These are phyloP conservation scores for Acacia melanoxylon DNA, from an alignment of 306 rosid genomes.

Conservation along the genomic window DNA sequence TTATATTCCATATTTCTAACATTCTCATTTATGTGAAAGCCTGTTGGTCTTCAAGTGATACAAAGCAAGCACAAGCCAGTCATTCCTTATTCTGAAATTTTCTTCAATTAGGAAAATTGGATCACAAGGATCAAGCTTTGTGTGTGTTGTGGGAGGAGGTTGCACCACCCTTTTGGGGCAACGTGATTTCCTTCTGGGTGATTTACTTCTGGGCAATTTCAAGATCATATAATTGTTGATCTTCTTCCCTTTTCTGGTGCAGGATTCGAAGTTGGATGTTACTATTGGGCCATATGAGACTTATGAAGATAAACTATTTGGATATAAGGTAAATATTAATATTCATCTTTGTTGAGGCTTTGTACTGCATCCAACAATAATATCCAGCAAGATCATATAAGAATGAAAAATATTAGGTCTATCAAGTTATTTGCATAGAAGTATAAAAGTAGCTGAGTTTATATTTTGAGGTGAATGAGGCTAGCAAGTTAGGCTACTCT, in stretches of 20 bases:
- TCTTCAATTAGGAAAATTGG: not conserved
- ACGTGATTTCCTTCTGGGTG: not conserved
- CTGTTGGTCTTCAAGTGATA: not conserved
- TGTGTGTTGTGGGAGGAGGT: not conserved
- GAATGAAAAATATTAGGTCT: constrained; percentile 8
- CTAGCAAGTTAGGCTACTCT: not conserved
- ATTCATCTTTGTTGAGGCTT: constrained; percentile 16
- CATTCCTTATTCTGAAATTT: not conserved
- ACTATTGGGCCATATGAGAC: constrained; percentile 98
- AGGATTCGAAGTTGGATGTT: constrained; percentile 90
- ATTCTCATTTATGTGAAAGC: not conserved
- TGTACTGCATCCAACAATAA: constrained; percentile 17
- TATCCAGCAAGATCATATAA: not conserved
- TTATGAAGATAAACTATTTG: constrained; percentile 87
- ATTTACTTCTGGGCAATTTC: constrained; percentile 20
- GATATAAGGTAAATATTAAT: constrained; percentile 72
- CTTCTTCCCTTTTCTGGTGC: constrained; percentile 24
- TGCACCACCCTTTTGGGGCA: not conserved
- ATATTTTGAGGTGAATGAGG: constrained; percentile 1
- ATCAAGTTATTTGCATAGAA: constrained; percentile 11
- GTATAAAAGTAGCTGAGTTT: constrained; percentile 11
- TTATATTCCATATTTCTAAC: not conserved
- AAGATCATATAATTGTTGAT: constrained; percentile 20
- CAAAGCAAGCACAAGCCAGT: not conserved
- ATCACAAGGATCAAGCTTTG: not conserved